Conservation (phyloP, 140 eudicot species). For the Oenanthe javanica region DNA sequence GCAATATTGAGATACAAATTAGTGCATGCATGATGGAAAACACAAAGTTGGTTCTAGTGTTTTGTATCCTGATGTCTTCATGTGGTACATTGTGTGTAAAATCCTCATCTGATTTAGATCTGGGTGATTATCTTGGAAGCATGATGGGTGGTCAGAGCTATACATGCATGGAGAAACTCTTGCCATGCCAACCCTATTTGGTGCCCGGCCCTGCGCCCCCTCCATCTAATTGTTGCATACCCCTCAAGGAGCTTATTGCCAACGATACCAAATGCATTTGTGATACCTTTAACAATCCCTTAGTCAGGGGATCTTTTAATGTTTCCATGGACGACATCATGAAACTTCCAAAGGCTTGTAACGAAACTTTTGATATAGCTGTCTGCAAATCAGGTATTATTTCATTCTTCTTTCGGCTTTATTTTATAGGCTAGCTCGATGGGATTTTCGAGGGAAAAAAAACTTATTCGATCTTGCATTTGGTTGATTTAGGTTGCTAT, state of each 20-base stretch:
- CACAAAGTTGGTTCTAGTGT: not conserved
- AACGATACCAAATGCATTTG: not conserved
- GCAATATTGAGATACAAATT: not conserved
- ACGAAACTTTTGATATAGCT: not conserved
- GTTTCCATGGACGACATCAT: not conserved
- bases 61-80: not conserved
- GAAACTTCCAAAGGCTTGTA: conserved; percentile 4
- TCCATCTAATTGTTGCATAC: not conserved
- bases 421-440: too few species aligned
- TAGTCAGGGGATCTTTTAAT: not conserved
- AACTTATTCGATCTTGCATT: too few species aligned
- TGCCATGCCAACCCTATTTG: not conserved
- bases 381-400: not conserved
- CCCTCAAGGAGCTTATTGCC: not conserved
- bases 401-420: too few species aligned
- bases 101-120: not conserved
- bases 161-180: not conserved
- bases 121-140: not conserved
- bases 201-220: not conserved
- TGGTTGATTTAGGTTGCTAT: too few species aligned
- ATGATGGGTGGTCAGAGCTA: not conserved
- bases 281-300: not conserved
- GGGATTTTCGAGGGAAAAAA: too few species aligned
- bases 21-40: not conserved
- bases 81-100: not conserved